phyloP scores from a whole-genome alignment of 345 rosid genomes.

The Populus simonii region DNA sequence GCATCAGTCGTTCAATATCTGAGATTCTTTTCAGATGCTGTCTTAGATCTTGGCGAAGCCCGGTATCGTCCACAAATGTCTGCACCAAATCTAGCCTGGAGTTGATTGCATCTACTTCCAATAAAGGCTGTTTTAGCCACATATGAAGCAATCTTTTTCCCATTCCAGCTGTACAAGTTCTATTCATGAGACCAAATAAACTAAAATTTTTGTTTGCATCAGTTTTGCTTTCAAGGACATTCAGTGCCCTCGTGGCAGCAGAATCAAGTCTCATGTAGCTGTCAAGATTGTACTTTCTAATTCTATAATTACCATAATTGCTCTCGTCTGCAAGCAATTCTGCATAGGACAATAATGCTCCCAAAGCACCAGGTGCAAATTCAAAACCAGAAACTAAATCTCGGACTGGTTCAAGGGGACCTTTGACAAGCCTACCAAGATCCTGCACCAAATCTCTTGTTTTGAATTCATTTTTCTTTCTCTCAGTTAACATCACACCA shows the following conservation, averaged over 20 bases:
- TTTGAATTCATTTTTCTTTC: slow-evolving; percentile 81
- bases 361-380: slow-evolving; percentile 77
- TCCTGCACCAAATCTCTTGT: slow-evolving; percentile 87
- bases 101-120: slow-evolving; percentile 71
- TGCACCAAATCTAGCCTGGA: slow-evolving; percentile 81
- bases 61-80: slow-evolving; percentile 87
- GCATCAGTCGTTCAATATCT: slow-evolving; percentile 72
- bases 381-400: slow-evolving; percentile 84
- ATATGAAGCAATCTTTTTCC: slow-evolving; percentile 86
- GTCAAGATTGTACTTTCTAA: slow-evolving; percentile 57
- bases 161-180: slow-evolving; percentile 98
- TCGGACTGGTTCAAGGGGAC: slow-evolving; percentile 75
- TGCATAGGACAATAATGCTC: slow-evolving; percentile 73
- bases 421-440: slow-evolving; percentile 80
- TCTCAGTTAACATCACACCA: slow-evolving; percentile 82
- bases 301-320: slow-evolving; percentile 71
- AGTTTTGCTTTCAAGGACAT: slow-evolving; percentile 90
- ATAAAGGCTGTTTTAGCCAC: slow-evolving; percentile 95
- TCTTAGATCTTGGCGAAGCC: slow-evolving; percentile 81
- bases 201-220: slow-evolving; percentile 95
- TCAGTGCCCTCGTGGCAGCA: slow-evolving; percentile 93
- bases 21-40: slow-evolving; percentile 90
- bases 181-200: slow-evolving; percentile 94
- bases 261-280: slow-evolving; percentile 88
- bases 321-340: slow-evolving; percentile 84